Evolutionary conservation across 306 rosid genomes (phyloP).

Genomic region (Quercus dentata): DNA sequence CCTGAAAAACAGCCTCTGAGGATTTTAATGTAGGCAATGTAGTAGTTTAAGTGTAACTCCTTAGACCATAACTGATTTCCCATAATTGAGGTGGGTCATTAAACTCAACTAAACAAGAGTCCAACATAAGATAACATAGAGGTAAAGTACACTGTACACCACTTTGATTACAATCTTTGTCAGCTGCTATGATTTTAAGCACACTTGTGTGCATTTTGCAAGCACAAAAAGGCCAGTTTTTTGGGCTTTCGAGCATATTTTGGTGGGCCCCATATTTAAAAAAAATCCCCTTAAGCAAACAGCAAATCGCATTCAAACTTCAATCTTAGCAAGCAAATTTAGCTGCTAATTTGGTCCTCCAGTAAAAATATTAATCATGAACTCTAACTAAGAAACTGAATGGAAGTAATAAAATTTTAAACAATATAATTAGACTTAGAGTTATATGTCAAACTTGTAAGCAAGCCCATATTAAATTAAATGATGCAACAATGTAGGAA

Average conservation of each 20-base stretch:
- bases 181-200: neutral
- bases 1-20: neutral
- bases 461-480: neutral
- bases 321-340: neutral
- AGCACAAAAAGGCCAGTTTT: too few relatives aligned
- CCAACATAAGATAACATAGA: neutral
- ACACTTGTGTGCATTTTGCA: neutral
- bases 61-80: neutral
- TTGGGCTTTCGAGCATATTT: too few relatives aligned
- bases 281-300: too few relatives aligned
- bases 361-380: neutral
- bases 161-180: neutral
- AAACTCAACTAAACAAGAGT: neutral
- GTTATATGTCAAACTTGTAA: neutral
- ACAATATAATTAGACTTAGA: neutral
- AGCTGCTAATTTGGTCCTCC: neutral
- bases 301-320: too few relatives aligned
- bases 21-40: neutral
- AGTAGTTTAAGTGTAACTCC: neutral
- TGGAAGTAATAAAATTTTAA: neutral
- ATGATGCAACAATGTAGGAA: neutral
- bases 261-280: too few relatives aligned
- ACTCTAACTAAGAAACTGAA: neutral
- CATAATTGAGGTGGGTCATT: neutral
- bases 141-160: neutral